These are phyloP conservation scores for Populus hybrid DNA, from an alignment of 441 rosid species.

Conservation along the genomic window DNA sequence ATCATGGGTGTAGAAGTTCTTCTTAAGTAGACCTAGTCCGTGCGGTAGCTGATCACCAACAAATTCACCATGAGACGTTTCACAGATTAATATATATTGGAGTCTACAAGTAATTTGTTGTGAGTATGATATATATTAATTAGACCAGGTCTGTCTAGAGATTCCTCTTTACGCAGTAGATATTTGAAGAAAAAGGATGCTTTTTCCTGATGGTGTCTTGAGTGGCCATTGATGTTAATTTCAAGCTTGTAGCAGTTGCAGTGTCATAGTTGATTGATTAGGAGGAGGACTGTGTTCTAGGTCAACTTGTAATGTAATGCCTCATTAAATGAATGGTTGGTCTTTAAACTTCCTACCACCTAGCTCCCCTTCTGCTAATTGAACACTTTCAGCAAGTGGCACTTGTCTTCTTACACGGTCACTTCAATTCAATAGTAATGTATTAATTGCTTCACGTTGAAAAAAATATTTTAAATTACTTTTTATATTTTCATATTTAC, in stretches of 20 bases:
- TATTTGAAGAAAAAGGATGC: background rate
- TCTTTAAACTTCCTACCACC: background rate
- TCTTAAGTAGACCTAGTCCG: background rate
- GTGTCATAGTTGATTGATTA: background rate
- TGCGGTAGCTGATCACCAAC: background rate
- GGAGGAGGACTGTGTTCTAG: background rate
- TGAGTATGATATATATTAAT: background rate
- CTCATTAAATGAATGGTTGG: background rate
- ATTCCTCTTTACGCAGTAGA: accelerated
- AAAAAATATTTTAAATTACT: too few species aligned
- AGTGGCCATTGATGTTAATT: background rate
- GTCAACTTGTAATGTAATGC: background rate
- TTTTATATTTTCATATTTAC: too few species aligned
- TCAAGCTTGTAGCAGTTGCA: background rate
- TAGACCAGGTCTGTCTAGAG: background rate
- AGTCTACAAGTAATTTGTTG: background rate
- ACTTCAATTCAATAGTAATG: background rate
- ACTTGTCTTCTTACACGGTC: background rate
- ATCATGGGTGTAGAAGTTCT: background rate
- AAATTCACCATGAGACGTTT: background rate
- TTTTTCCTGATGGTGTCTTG: background rate
- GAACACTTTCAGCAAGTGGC: background rate
- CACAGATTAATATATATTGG: background rate
- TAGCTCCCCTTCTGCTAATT: background rate
- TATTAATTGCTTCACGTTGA: background rate